Base-by-base conservation (phyloP, 2,329 filamentous ascomycete species). In the Cercospora sesami region DNA sequence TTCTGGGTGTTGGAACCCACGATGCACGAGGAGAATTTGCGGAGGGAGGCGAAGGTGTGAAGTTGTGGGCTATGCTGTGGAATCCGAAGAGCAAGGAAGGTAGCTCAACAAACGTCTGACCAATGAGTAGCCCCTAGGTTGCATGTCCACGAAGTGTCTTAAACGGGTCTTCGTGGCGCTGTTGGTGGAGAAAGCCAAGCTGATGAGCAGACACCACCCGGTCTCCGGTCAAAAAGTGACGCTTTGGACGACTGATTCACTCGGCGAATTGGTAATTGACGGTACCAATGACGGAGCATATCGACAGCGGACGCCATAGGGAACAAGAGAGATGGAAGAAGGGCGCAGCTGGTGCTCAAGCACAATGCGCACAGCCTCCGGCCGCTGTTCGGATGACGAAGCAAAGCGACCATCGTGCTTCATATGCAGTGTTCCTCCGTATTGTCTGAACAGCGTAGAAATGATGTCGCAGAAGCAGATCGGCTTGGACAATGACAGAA, bases 41-140 rank as follows among this genome's bases (percentile, higher is more conserved):
- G 65, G 64, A 68, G n/a, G 73, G 74, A 39, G 74, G 74, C 1
- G 53, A 60, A 10, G 74, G 75, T 0, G 73, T 75, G 33, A 64
- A 39, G 36, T 23, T 74, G 21, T 71, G 70, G 71, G 69, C 66
- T 16, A 75, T 76, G 75, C 42, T 75, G 21, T 76, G 74, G 74
- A 67, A 64, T 62, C 74, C 74, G 14, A 23, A n/a, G 16, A 23
- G 45, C 28, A 57, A 55, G 48, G 31, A 64, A 14, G n/a, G 18
- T 23, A 26, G 45, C 45, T 51, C 18, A 30, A 12, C n/a, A 31
- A 31, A n/a, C 18, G 26, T 18, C 53, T 58, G 45, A 23, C 21
- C 4, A 51, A 42, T n/a, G 16, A 42, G 36, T n/a, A n/a, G 16
- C 36, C 36, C 16, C 16, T 42, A n/a, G 36, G 36, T n/a, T n/a